Evolutionary conservation across 495 filamentous ascomycete species (phyloP), one percentile per base, ranked within the genome.

Genomic region (Tuber aestivum): DNA sequence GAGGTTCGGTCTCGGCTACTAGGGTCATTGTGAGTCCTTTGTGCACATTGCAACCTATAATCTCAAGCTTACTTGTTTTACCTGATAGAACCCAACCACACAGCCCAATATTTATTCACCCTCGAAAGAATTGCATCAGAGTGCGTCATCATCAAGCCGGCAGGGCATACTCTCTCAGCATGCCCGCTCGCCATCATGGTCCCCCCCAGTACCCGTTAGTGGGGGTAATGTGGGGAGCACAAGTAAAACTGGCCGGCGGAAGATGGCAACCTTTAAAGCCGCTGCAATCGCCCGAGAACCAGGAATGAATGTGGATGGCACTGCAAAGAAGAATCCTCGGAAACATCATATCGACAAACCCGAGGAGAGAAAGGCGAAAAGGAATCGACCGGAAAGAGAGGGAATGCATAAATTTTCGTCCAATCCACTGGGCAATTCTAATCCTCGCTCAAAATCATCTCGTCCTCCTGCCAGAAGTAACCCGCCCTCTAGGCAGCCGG

Each of bases 231-330:
- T 61, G 50, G 50, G 27, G 50, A 61, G 10, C 50, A 1, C 23
- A 12, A 0, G 9, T 14, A 79, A 79, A 27, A 56, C 72, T 9
- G 75, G 78, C n/a, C 76, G 78, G 9, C 77, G 72, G 61, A 79
- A 79, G 41, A 72, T 48, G 18, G 77, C 76, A 27, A 79, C 78
- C 8, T 14, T 76, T 20, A 79, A 79, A 41, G 72, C 72, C 35
- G 70, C 32, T 23, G 78, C 78, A 65, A 38, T 79, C 21, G 78
- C 77, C 20, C 72, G 41, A 2, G 78, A 79, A 5, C 69, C 32
- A 23, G 35, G 45, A 18, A 75, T 79, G 72, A 79, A 75, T 72
- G 40, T 73, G 18, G 77, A 79, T 65, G 78, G 78, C 14, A 69
- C 78, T 65, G 56, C 41, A 44, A 45, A n/a, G 23, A 75, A 73